These are phyloP conservation scores for Stenocarpella maydis DNA, from an alignment of 2,329 filamentous ascomycete genomes.

Conservation along the genomic window DNA sequence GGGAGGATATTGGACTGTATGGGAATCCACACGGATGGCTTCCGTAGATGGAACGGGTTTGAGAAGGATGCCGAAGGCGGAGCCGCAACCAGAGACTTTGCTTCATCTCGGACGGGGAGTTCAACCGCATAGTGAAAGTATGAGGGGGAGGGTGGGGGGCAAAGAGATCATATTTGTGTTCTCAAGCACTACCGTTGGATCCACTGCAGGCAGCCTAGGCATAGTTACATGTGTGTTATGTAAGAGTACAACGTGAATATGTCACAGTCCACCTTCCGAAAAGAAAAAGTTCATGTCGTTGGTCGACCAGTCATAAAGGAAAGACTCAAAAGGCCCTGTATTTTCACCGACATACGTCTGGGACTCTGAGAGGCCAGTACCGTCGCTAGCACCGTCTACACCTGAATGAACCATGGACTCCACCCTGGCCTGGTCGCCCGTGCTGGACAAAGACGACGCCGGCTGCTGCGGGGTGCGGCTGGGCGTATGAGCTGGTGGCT, in stretches of 20 bases:
- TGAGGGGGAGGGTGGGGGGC: too few species aligned
- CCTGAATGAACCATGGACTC: not conserved
- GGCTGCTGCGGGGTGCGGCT: too few species aligned
- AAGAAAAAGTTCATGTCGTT: not conserved
- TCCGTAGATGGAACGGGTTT: conserved; percentile 48
- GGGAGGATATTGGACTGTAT: conserved; percentile 56
- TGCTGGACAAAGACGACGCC: too few species aligned
- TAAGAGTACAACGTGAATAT: not conserved
- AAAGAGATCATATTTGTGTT: too few species aligned
- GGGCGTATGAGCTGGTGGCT: too few species aligned
- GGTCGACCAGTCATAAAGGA: not conserved
- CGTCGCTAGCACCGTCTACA: not conserved
- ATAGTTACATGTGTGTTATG: too few species aligned
- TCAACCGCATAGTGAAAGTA: too few species aligned
- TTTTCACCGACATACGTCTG: not conserved
- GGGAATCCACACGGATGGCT: conserved; percentile 50
- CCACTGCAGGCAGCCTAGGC: too few species aligned
- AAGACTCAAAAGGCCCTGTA: not conserved
- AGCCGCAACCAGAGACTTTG: too few species aligned
- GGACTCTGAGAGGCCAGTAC: not conserved
- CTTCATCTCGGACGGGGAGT: too few species aligned
- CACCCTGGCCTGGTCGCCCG: not conserved
- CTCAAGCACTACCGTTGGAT: too few species aligned
- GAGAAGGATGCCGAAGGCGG: too few species aligned
- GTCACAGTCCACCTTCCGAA: not conserved